Percentiles rank a stretch among this genome's conserved stretches.
These are phyloP conservation scores for Spiraea crenata DNA, from an alignment of 331 rosid genomes.

Conservation along the genomic window DNA sequence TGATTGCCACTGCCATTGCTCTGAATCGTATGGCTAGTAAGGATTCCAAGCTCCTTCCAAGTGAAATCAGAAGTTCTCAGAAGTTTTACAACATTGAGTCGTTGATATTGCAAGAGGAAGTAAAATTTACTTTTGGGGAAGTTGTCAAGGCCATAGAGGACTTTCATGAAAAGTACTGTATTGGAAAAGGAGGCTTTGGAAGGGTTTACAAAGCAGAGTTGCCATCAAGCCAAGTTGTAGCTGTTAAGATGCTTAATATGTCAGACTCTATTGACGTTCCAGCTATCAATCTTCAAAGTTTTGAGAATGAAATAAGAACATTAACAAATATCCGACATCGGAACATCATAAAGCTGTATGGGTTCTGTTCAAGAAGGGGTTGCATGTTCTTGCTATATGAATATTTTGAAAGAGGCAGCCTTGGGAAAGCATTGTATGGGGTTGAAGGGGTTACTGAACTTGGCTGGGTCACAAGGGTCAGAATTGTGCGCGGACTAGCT, in stretches of 20 bases:
- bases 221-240: slow-evolving; percentile 21
- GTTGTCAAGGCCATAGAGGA: slow-evolving; percentile 55
- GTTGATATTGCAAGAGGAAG: slow-evolving; percentile 50
- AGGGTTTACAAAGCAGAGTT: slow-evolving; percentile 48
- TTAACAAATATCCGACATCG: slow-evolving; percentile 55
- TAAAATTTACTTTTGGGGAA: slow-evolving; percentile 41
- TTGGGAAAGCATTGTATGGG: slow-evolving; percentile 40
- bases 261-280: slow-evolving; percentile 34
- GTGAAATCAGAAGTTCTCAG: too few species aligned
- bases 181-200: slow-evolving; percentile 33
- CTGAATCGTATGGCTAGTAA: too few species aligned
- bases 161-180: slow-evolving; percentile 50
- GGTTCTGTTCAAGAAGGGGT: slow-evolving; percentile 23
- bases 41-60: too few species aligned
- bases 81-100: neutral
- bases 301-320: slow-evolving; percentile 45
- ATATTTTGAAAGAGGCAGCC: slow-evolving; percentile 41
- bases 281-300: slow-evolving; percentile 32
- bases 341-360: slow-evolving; percentile 58
- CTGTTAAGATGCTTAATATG: slow-evolving; percentile 31
- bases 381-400: slow-evolving; percentile 55
- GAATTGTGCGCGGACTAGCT: slow-evolving; percentile 52
- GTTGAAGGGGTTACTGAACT: slow-evolving; percentile 35
- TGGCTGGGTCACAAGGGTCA: slow-evolving; percentile 44
- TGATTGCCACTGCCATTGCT: too few species aligned